These are phyloP conservation scores for Fraxinus xanthoxyloides DNA, from an alignment of 305 asterid genomes.

Conservation along the genomic window DNA sequence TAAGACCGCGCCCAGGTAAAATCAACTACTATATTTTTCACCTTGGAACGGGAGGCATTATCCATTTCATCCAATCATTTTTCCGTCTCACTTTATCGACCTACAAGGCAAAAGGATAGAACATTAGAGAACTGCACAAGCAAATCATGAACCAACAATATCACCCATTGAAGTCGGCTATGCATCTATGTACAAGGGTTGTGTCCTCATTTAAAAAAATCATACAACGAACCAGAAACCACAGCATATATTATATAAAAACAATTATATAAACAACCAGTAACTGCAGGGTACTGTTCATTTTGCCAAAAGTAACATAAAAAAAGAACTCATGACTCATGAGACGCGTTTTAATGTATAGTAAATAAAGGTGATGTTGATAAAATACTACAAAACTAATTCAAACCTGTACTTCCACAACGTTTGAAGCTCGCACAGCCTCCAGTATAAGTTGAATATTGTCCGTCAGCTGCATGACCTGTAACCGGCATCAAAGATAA, in stretches of 20 bases:
- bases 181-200: neutral
- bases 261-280: neutral
- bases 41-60: constrained; percentile 37
- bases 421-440: constrained; percentile 46
- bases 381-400: neutral
- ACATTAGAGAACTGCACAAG: neutral
- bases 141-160: neutral
- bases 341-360: neutral
- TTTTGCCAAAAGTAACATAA: neutral
- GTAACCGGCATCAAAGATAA: constrained; percentile 10
- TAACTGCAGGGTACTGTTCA: neutral
- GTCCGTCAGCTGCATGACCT: constrained; percentile 59
- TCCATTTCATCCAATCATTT: constrained; percentile 62
- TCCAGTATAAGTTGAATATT: constrained; percentile 54
- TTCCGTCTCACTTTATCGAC: constrained; percentile 63
- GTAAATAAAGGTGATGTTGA: neutral
- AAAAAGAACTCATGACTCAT: neutral
- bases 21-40: neutral
- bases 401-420: constrained; percentile 65
- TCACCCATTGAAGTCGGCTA: neutral
- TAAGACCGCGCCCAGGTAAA: neutral
- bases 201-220: neutral
- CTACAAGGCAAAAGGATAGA: constrained; percentile 26
- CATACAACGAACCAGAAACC: neutral
- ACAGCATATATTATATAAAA: neutral